These are phyloP conservation scores for Chamaecyparis obtusa DNA, from an alignment of 75 land plant genomes.

Conservation along the genomic window DNA sequence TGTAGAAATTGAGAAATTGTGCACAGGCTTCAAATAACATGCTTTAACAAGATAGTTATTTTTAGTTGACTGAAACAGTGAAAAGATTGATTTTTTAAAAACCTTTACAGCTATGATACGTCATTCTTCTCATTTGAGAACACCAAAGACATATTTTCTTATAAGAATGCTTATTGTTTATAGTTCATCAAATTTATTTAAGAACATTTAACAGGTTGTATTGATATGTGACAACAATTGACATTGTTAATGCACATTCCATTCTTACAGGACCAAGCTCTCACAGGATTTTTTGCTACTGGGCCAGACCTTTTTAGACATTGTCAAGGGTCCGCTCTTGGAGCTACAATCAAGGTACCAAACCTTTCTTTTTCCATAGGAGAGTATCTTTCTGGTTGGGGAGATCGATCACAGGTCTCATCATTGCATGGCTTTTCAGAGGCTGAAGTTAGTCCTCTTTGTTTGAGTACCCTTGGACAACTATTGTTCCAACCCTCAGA, in stretches of 20 bases:
- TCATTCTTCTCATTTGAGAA: not conserved
- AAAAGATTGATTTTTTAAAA: not conserved
- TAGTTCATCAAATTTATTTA: not conserved
- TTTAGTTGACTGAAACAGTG: not conserved
- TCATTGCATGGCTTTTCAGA: not conserved
- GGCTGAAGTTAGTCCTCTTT: slow-evolving; percentile 8
- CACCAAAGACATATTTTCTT: not conserved
- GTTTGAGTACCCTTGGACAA: slow-evolving; percentile 70
- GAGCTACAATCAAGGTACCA: slow-evolving; percentile 48
- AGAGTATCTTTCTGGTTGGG: slow-evolving; percentile 50
- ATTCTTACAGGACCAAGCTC: slow-evolving; percentile 47
- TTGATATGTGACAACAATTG: not conserved
- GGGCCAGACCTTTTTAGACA: slow-evolving; percentile 62
- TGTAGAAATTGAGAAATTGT: not conserved
- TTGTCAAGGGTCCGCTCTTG: slow-evolving; percentile 58
- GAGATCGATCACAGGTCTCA: not conserved
- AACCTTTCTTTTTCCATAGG: slow-evolving; percentile 53
- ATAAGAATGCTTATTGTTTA: not conserved
- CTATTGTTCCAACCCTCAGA: slow-evolving; percentile 51
- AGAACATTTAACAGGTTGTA: not conserved
- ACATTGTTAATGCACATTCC: not conserved
- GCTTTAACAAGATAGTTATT: not conserved
- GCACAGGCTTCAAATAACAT: not conserved
- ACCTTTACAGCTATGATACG: not conserved
- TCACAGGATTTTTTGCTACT: slow-evolving; percentile 41